Conservation (phyloP, 2,329 filamentous ascomycete species). For the Metarhizium sp. region DNA sequence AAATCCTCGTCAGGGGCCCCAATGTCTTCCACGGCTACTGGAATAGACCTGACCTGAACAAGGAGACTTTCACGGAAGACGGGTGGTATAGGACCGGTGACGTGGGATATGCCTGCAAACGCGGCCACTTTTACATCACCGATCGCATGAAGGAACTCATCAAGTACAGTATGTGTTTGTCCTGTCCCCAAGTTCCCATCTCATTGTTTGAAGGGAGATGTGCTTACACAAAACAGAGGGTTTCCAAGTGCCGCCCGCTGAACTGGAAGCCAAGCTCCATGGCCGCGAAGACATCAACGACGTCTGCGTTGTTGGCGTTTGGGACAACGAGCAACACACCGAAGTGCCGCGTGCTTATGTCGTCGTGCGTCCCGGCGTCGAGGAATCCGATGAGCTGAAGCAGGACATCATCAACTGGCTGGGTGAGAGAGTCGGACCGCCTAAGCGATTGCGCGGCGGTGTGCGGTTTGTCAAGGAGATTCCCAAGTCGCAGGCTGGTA, state of each 20-base stretch:
- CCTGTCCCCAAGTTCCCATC: too few species aligned
- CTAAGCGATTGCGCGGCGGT: slow-evolving; percentile 64
- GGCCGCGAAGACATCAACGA: slow-evolving; percentile 39
- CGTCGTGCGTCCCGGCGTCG: slow-evolving; percentile 25
- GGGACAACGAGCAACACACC: slow-evolving; percentile 48
- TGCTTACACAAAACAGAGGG: slow-evolving; percentile 34
- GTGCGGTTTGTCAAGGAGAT: slow-evolving; percentile 58
- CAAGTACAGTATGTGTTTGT: slow-evolving; percentile 35
- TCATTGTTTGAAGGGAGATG: neutral
- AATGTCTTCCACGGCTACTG: slow-evolving; percentile 75
- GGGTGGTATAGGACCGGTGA: slow-evolving; percentile 91
- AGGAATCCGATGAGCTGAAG: slow-evolving; percentile 21
- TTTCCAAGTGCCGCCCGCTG: slow-evolving; percentile 60
- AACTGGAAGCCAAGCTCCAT: slow-evolving; percentile 45
- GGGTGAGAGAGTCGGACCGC: slow-evolving; percentile 50
- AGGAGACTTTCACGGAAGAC: slow-evolving; percentile 61
- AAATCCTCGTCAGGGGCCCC: slow-evolving; percentile 69
- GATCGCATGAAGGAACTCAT: slow-evolving; percentile 68
- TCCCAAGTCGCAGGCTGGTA: slow-evolving; percentile 56
- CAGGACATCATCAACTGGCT: slow-evolving; percentile 27
- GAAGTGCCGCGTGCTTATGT: slow-evolving; percentile 52
- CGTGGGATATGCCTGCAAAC: slow-evolving; percentile 66
- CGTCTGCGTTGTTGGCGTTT: slow-evolving; percentile 55
- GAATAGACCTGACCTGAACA: slow-evolving; percentile 62
- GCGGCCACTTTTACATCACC: slow-evolving; percentile 82